phyloP scores from a whole-genome alignment of 2,329 filamentous ascomycete species.

The Neonectria neomacrospora region DNA sequence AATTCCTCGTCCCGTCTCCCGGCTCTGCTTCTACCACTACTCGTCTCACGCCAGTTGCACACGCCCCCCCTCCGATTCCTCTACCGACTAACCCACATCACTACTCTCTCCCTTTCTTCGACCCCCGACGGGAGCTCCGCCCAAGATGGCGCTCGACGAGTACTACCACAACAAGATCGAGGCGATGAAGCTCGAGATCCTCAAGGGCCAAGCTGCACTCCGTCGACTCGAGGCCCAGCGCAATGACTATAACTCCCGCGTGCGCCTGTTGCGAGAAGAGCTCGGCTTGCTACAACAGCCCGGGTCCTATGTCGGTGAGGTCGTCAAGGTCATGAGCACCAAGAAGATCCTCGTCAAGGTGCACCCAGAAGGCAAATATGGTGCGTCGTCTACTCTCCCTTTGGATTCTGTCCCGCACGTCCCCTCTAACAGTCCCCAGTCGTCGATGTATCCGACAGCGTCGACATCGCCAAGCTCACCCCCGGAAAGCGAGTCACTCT shows the following conservation, averaged over 20 bases:
- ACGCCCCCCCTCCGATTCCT: slow-evolving; percentile 22
- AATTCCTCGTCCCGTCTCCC: slow-evolving; percentile 25
- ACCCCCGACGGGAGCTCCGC: slow-evolving; percentile 42
- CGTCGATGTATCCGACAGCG: slow-evolving; percentile 92
- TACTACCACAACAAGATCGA: slow-evolving; percentile 99
- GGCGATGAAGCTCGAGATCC: slow-evolving; percentile 99
- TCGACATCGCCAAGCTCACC: slow-evolving; percentile 95
- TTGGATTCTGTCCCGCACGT: not conserved
- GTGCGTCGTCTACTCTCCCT: slow-evolving; percentile 61
- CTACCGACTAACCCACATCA: slow-evolving; percentile 9
- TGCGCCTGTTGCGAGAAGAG: slow-evolving; percentile 93
- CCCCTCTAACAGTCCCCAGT: slow-evolving; percentile 63
- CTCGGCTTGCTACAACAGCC: slow-evolving; percentile 95
- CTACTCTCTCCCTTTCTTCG: slow-evolving; percentile 11
- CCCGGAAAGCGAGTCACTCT: slow-evolving; percentile 97
- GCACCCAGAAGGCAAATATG: slow-evolving; percentile 99
- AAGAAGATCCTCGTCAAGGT: slow-evolving; percentile 99
- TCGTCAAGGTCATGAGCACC: slow-evolving; percentile 99
- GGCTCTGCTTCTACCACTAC: not conserved
- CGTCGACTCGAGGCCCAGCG: slow-evolving; percentile 96
- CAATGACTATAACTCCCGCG: slow-evolving; percentile 99
- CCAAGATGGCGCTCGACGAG: slow-evolving; percentile 95
- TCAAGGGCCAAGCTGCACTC: slow-evolving; percentile 96
- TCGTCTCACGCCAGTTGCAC: slow-evolving; percentile 17
- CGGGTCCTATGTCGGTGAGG: slow-evolving; percentile 97